Evolutionary conservation across 331 rosid species (phyloP).

Genomic region (Saraca asoca): DNA sequence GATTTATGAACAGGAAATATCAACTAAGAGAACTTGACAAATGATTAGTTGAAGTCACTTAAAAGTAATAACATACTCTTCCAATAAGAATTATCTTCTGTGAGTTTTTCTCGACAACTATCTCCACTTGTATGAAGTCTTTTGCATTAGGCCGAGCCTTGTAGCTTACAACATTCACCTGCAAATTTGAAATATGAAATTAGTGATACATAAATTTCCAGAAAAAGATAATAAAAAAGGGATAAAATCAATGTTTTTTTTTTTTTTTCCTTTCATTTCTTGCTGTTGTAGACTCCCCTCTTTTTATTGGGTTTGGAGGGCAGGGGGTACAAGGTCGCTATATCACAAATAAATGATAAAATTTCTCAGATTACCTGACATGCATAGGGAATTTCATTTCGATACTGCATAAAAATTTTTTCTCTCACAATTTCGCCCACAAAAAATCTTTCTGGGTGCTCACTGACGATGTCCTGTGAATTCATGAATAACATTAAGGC

Average conservation of each 20-base stretch:
- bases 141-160: conserved; percentile 84
- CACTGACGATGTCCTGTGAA: conserved; percentile 87
- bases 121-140: conserved; percentile 87
- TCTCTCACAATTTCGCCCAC: conserved; percentile 89
- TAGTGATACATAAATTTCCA: not conserved
- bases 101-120: conserved; percentile 82
- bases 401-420: conserved; percentile 91
- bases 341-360: conserved; percentile 27
- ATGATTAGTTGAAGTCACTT: conserved; percentile 14
- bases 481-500: conserved; percentile 33
- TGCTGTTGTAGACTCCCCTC: not conserved
- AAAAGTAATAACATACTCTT: conserved; percentile 51
- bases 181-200: conserved; percentile 25
- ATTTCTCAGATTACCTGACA: conserved; percentile 69
- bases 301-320: not conserved
- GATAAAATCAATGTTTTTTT: not conserved
- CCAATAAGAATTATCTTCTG: conserved; percentile 89
- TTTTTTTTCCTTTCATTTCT: conserved; percentile 1
- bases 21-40: not conserved
- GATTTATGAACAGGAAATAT: no score
- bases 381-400: conserved; percentile 87
- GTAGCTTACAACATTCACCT: conserved; percentile 92
- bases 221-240: not conserved
- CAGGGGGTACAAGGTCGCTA: not conserved
- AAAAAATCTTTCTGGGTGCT: conserved; percentile 96